Evolutionary conservation across 2,329 filamentous ascomycete genomes (phyloP).

Genomic region (Ophiostoma perfectum): DNA sequence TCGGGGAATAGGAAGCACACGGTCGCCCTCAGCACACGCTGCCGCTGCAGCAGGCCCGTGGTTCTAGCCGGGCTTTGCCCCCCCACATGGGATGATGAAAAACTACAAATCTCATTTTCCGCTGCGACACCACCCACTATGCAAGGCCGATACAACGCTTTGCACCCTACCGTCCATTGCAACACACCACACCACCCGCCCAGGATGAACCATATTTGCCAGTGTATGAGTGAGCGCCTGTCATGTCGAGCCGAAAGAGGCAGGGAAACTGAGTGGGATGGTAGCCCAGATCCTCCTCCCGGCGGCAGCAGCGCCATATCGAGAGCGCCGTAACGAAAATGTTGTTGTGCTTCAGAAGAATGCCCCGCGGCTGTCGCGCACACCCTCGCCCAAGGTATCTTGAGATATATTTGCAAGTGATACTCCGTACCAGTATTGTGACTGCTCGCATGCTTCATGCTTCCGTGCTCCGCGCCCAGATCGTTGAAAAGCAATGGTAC

Average conservation of each 20-base stretch:
- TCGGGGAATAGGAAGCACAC: neutral
- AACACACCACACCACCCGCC: neutral
- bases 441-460: neutral
- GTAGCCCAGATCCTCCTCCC: neutral
- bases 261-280: slow-evolving; percentile 3
- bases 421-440: neutral
- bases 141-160: no score
- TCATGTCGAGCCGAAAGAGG: neutral
- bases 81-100: slow-evolving; percentile 10
- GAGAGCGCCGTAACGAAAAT: neutral
- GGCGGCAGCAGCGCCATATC: neutral
- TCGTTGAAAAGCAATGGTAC: no score
- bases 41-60: neutral
- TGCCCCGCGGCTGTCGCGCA: slow-evolving; percentile 7
- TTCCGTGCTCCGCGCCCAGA: neutral
- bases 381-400: neutral
- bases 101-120: slow-evolving; percentile 1
- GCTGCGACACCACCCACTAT: neutral
- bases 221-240: neutral
- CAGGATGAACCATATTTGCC: neutral
- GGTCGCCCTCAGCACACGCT: neutral
- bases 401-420: neutral
- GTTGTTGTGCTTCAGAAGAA: neutral
- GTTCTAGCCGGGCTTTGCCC: neutral
- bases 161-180: neutral